Base-by-base conservation (phyloP, 805 yeast genomes). In the Kazachstania bromeliacearum region DNA sequence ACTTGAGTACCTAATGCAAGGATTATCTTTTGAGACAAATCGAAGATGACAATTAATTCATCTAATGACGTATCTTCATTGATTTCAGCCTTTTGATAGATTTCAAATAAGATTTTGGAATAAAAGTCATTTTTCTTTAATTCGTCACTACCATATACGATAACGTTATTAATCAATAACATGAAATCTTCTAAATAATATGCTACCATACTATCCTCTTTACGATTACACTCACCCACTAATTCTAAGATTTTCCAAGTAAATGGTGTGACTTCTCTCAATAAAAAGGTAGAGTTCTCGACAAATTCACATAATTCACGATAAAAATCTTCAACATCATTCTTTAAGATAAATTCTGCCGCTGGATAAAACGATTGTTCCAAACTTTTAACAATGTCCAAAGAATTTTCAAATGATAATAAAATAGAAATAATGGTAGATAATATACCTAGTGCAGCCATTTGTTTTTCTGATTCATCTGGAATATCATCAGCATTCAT, bases 351-450 rank as follows among this genome's bases (percentile, higher is more conserved):
- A 45, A 70, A 74, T 41, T 71, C 71, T 31, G 85, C 73, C 12
- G 79, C 77, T 5, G 95, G 94, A 33, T 70, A 61, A 34, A 83
- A 72, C 5, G 77, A 73, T 36, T 72, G 77, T 51, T 84, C 85
- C 34, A 88, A 65, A 52, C 67, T 69, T 17, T 58, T 60, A 12
- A 85, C 78, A 34, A 81, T 69, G 28, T 76, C 82, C 7, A 66
- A 66, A 2, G 95, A 79, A 52, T 79, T 81, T 57, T 92, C 95
- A 62, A 88, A 76, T 4, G 95, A 78, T 34, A 84, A 60, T 28
- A 89, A 61, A 36, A 89, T 79, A 0, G 96, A 85, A 22, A 81
- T 74, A 62, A 88, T 71, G 2, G 96, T 88, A 46, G 79, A 79
- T 44, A 89, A 58, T 23, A 87, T 70, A 10, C 95, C 94, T 15